Evolutionary conservation across 257 asterid genomes (phyloP).

Genomic region (Anisodus tanguticus): DNA sequence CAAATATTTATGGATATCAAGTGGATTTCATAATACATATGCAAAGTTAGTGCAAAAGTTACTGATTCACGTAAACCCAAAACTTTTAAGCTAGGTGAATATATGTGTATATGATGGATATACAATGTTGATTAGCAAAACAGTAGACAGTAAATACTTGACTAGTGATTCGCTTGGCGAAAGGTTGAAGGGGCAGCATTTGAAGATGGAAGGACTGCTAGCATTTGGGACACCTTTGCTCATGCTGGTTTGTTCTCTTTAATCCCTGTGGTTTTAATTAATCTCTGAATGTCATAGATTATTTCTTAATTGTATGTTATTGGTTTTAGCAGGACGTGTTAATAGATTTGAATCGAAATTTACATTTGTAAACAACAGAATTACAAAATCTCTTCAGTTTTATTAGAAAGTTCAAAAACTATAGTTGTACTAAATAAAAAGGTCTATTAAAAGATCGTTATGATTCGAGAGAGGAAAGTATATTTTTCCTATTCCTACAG

Average conservation of each 20-base stretch:
- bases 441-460: background rate
- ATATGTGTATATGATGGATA: background rate
- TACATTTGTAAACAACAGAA: background rate
- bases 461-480: background rate
- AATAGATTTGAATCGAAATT: background rate
- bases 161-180: background rate
- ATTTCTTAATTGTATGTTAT: background rate
- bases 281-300: background rate
- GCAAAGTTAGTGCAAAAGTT: background rate
- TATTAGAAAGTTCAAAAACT: background rate
- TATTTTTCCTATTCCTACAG: background rate
- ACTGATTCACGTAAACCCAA: background rate
- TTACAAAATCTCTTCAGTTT: background rate
- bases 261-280: background rate
- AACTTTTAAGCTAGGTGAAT: background rate
- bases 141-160: background rate
- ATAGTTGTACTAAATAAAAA: background rate
- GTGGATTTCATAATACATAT: background rate
- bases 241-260: constrained; percentile 43
- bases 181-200: constrained; percentile 54
- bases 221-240: constrained; percentile 57
- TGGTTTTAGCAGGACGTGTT: background rate
- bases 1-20: background rate
- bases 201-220: constrained; percentile 55
- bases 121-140: background rate